Evolutionary conservation across 78 protist genomes (phyloP).

Genomic region (Kipferlia bialata): DNA sequence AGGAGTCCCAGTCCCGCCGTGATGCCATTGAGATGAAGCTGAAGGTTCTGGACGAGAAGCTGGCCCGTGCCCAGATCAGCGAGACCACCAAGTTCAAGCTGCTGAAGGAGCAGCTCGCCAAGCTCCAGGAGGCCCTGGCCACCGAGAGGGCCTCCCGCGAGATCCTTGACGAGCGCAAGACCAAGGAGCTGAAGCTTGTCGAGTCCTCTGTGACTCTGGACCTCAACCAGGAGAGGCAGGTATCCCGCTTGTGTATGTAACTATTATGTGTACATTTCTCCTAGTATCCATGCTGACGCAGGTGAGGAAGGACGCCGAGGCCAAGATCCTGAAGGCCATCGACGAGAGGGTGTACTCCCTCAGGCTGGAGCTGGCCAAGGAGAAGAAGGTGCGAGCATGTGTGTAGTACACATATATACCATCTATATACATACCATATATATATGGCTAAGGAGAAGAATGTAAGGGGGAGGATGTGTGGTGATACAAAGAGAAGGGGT

Average conservation of each 20-base stretch:
- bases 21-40: conserved; percentile 21
- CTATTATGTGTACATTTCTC: background rate
- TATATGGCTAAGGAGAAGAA: no score
- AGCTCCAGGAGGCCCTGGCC: conserved; percentile 21
- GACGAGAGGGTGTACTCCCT: conserved; percentile 18
- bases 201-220: conserved; percentile 22
- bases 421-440: no score
- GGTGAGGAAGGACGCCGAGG: conserved; percentile 28
- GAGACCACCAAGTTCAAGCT: conserved; percentile 11
- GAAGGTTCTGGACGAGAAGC: conserved; percentile 9
- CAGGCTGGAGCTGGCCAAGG: conserved; percentile 2
- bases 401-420: no score
- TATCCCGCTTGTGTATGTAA: background rate
- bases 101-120: conserved; percentile 18
- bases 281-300: background rate
- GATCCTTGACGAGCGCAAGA: conserved; percentile 24
- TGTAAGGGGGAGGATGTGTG: no score
- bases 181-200: conserved; percentile 35
- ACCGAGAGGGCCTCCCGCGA: conserved; percentile 12
- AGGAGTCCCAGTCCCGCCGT: background rate
- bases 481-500: no score
- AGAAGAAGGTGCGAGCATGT: conserved; percentile 10
- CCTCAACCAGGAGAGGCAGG: conserved; percentile 23
- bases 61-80: background rate
- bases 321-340: conserved; percentile 12